These are phyloP conservation scores for Quercus mongolica DNA, from an alignment of 306 rosid species.

Conservation along the genomic window DNA sequence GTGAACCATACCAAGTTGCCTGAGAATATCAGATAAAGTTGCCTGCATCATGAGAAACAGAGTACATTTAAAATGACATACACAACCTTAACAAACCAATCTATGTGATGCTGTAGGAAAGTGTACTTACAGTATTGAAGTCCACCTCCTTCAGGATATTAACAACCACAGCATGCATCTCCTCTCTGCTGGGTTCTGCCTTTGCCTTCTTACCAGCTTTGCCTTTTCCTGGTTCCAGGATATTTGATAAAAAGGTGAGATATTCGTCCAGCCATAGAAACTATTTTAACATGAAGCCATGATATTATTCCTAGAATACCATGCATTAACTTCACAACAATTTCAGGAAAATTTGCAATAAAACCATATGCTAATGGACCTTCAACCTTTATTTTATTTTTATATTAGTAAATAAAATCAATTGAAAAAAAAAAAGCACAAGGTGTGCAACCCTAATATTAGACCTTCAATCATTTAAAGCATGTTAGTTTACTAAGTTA, in stretches of 20 bases:
- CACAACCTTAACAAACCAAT: constrained; percentile 4
- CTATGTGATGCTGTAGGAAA: neutral
- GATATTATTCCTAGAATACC: neutral
- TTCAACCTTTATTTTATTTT: neutral
- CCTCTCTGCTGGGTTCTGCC: constrained; percentile 73
- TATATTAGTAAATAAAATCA: too few species aligned
- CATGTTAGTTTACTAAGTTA: neutral
- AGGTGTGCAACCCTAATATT: neutral
- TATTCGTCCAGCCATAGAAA: neutral
- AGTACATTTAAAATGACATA: constrained; percentile 4
- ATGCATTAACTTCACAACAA: neutral
- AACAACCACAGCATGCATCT: constrained; percentile 82
- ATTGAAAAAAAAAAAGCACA: too few species aligned
- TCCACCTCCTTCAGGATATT: constrained; percentile 90
- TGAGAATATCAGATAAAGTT: constrained; percentile 90
- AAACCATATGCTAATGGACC: neutral
- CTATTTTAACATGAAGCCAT: neutral
- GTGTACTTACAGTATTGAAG: constrained; percentile 80
- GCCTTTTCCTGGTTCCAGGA: constrained; percentile 52
- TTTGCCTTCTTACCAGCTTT: constrained; percentile 78
- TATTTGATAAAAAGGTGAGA: constrained; percentile 14
- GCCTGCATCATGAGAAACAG: constrained; percentile 57
- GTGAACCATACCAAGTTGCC: constrained; percentile 76
- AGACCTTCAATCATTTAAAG: neutral
- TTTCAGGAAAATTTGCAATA: neutral